Evolutionary conservation across 768 basidiomycete species (phyloP).

Genomic region (Sporobolomyces roseus): DNA sequence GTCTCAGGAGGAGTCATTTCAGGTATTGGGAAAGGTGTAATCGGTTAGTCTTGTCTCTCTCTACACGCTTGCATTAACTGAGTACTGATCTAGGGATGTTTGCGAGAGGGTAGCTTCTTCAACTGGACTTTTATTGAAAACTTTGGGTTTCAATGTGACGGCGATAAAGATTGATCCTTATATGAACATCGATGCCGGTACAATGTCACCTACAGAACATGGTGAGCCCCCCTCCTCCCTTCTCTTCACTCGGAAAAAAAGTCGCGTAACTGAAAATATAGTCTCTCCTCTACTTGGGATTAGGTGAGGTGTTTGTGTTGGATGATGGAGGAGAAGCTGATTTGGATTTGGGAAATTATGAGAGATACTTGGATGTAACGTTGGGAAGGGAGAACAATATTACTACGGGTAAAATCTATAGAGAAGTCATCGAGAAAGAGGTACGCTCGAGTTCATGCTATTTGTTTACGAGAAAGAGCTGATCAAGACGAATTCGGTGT

Average conservation of each 20-base stretch:
- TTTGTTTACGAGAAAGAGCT: too few species aligned
- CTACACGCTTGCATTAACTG: background rate
- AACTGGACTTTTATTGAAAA: constrained; percentile 90
- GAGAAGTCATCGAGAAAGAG: constrained; percentile 95
- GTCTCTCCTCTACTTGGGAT: background rate
- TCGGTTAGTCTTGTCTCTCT: constrained; percentile 61
- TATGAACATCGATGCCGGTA: constrained; percentile 99
- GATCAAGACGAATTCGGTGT: background rate
- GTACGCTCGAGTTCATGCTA: too few species aligned
- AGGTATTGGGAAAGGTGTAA: constrained; percentile 98
- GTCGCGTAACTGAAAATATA: background rate
- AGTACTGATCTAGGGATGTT: constrained; percentile 40
- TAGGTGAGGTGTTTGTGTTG: constrained; percentile 94
- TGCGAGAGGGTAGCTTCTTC: constrained; percentile 95
- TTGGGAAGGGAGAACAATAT: constrained; percentile 94
- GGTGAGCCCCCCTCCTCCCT: constrained; percentile 53
- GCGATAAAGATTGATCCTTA: constrained; percentile 99
- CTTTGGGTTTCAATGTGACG: constrained; percentile 90
- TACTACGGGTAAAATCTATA: constrained; percentile 96
- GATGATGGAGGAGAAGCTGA: constrained; percentile 99
- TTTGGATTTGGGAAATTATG: constrained; percentile 95
- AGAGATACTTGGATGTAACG: constrained; percentile 93
- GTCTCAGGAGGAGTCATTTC: constrained; percentile 97
- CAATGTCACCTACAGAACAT: constrained; percentile 97
- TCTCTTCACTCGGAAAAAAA: constrained; percentile 8